A percentile compares a stretch with the other conserved stretches of the same genome.
Conservation (phyloP, 2,329 filamentous ascomycete species). For the Calonectria multiphialidica region DNA sequence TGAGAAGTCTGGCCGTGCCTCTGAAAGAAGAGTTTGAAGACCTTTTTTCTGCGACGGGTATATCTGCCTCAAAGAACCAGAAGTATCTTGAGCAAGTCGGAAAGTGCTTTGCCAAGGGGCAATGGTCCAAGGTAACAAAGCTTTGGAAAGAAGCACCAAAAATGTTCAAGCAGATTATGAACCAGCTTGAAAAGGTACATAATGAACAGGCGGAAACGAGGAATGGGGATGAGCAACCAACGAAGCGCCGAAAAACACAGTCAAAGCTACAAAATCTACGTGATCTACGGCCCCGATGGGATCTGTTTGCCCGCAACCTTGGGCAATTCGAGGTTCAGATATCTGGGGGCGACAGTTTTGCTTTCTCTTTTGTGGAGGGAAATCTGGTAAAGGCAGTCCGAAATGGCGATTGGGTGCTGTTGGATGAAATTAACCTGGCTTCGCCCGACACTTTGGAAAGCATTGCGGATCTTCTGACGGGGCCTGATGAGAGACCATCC, state of each 20-base stretch:
- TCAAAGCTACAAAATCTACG: constrained; percentile 75
- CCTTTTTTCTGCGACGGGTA: constrained; percentile 85
- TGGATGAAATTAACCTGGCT: constrained; percentile 97
- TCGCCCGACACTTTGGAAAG: constrained; percentile 95
- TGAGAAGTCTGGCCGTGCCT: constrained; percentile 87
- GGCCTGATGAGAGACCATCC: constrained; percentile 79
- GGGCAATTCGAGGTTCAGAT: constrained; percentile 86
- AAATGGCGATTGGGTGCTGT: constrained; percentile 95
- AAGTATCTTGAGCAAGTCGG: constrained; percentile 85
- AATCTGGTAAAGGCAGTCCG: constrained; percentile 96
- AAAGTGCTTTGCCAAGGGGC: constrained; percentile 82
- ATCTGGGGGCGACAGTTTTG: constrained; percentile 80
- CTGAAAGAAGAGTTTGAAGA: constrained; percentile 95
- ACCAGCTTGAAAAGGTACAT: constrained; percentile 62
- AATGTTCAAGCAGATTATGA: constrained; percentile 82
- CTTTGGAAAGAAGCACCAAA: constrained; percentile 91
- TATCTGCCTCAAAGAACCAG: constrained; percentile 88
- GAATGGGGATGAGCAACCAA: constrained; percentile 64
- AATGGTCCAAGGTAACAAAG: constrained; percentile 89
- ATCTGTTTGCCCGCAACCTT: constrained; percentile 79
- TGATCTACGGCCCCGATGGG: constrained; percentile 78
- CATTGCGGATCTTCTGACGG: constrained; percentile 88
- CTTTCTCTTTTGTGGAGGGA: constrained; percentile 96
- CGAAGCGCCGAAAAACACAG: constrained; percentile 76
- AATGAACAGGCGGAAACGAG: constrained; percentile 50